Evolutionary conservation across 2,329 filamentous ascomycete genomes (phyloP).

Genomic region (Beauveria asiatica): DNA sequence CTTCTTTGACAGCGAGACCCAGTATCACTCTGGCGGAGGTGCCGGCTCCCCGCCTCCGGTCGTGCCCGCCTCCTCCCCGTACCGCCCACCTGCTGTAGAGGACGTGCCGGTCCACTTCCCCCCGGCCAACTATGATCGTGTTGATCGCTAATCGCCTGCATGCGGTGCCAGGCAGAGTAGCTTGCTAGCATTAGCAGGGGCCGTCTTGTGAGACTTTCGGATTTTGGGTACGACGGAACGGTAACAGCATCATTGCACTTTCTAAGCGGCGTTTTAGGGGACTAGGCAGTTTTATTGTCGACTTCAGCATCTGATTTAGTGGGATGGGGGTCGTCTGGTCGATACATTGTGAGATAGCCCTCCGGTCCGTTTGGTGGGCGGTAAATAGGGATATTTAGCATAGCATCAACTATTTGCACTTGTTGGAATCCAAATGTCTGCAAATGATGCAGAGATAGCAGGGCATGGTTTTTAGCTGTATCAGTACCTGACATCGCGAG

Average conservation of each 20-base stretch:
- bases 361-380: neutral
- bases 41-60: conserved; percentile 2
- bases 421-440: neutral
- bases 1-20: conserved; percentile 42
- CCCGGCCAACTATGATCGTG: conserved; percentile 4
- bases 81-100: conserved; percentile 18
- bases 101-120: conserved; percentile 4
- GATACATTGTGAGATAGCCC: neutral
- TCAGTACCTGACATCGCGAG: too few relatives aligned
- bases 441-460: neutral
- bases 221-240: conserved; percentile 4
- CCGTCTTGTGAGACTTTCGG: neutral
- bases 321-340: neutral
- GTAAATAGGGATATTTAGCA: conserved; percentile 2
- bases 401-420: neutral
- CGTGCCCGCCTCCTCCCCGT: conserved; percentile 14
- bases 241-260: conserved; percentile 1
- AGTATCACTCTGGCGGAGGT: conserved; percentile 32
- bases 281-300: neutral
- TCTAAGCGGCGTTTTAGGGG: conserved; percentile 6
- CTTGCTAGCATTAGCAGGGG: neutral
- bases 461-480: too few relatives aligned
- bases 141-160: neutral
- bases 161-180: neutral
- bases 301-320: neutral